phyloP scores from a whole-genome alignment of 306 rosid species.

The Malus sieversii region DNA sequence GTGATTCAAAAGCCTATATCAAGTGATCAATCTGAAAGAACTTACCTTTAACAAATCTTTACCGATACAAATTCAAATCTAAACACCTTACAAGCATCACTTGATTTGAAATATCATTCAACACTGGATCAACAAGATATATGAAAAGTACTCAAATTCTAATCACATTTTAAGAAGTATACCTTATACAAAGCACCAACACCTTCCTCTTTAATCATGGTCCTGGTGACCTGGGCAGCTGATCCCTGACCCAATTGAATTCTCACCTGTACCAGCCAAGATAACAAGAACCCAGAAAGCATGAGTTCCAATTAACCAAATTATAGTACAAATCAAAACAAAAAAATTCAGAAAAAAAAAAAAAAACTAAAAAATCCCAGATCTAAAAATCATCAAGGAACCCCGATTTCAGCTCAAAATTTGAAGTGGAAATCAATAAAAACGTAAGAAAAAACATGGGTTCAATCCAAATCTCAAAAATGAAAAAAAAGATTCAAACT shows the following conservation, averaged over 20 bases:
- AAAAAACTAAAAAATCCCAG: constrained; percentile 23
- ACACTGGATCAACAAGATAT: background rate
- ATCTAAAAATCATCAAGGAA: constrained; percentile 33
- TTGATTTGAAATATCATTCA: background rate
- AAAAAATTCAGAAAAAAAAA: background rate
- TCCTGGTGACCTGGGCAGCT: constrained; percentile 57
- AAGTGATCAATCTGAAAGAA: background rate
- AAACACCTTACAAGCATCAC: background rate
- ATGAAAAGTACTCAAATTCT: background rate
- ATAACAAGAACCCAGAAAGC: background rate
- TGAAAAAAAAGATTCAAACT: background rate
- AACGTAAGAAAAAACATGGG: background rate
- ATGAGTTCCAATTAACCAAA: background rate
- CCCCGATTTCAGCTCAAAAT: background rate
- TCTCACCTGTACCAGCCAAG: constrained; percentile 60
- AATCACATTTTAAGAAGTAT: background rate
- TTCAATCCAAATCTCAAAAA: background rate
- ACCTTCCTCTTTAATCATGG: constrained; percentile 88
- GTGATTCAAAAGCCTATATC: background rate
- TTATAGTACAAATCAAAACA: background rate
- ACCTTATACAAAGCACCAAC: constrained; percentile 86
- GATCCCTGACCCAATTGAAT: constrained; percentile 98
- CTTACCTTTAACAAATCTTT: background rate
- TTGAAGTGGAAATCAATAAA: background rate
- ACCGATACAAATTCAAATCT: background rate